Conservation (phyloP, 2,329 filamentous ascomycete species). For the Aspergillus tamarii region DNA sequence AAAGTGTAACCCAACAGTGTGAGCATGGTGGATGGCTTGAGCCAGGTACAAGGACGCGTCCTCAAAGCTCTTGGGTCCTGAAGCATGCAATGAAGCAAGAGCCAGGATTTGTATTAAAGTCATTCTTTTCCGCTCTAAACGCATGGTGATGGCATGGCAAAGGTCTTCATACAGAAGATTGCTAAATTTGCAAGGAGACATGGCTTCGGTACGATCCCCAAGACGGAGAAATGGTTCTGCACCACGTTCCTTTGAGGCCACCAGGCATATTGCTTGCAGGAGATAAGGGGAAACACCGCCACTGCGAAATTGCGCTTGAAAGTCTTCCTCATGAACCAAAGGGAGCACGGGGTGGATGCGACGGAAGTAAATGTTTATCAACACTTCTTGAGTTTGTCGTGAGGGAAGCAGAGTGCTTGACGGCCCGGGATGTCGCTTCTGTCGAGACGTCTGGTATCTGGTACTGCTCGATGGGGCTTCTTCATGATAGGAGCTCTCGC, state of each 20-base stretch:
- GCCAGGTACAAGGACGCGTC: conserved; percentile 33
- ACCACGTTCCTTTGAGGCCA: conserved; percentile 33
- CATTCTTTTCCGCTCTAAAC: conserved; percentile 20
- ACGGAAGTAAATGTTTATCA: conserved; percentile 35
- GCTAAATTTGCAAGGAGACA: conserved; percentile 15
- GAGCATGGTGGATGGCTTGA: conserved; percentile 37
- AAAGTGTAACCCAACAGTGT: conserved; percentile 34
- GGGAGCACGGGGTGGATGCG: conserved; percentile 36
- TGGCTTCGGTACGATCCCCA: conserved; percentile 1
- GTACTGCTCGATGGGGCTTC: not conserved
- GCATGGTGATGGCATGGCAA: conserved; percentile 28
- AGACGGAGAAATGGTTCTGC: conserved; percentile 29
- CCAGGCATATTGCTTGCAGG: conserved; percentile 35
- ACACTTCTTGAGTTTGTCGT: conserved; percentile 22
- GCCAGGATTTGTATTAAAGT: conserved; percentile 35
- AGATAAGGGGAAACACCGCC: conserved; percentile 27
- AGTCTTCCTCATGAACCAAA: conserved; percentile 30
- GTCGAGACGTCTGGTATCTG: not conserved
- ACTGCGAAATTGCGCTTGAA: conserved; percentile 25
- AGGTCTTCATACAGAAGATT: conserved; percentile 26
- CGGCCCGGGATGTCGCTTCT: not conserved
- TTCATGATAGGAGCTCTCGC: not conserved
- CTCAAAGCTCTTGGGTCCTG: conserved; percentile 35
- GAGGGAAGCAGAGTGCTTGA: conserved; percentile 12
- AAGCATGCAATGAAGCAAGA: conserved; percentile 36